Base-by-base conservation (phyloP, 2,329 filamentous ascomycete genomes). In the Pyrenochaeta sp. region DNA sequence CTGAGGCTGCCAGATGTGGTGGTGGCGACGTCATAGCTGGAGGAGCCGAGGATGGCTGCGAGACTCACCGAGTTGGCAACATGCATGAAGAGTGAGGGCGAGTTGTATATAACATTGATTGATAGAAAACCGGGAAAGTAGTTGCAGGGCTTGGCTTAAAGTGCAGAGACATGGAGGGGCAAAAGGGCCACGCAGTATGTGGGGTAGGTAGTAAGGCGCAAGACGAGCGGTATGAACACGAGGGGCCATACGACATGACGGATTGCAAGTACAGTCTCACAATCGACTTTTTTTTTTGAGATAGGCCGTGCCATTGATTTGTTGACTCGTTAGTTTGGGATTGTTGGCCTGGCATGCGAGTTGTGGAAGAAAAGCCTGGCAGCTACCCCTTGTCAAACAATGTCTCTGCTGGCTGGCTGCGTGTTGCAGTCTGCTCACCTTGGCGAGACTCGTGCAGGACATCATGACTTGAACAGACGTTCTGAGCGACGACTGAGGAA, bases 1-100 rank as follows among this genome's bases (percentile, higher is more conserved):
- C 45, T 49, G 61, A 46, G 31, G 32, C 27, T 33, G 50, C 14
- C 12, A 31, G 44, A 43, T 23, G 36, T 41, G 33, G 21, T 41
- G 33, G 21, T 6, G 33, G 58, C 59, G 61, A 68, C 63, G 63
- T 66, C 65, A 66, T 63, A 48, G 36, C 41, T 57, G 45, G 46
- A 45, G 17, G 36, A 35, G 48, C 49, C 44, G 45, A 51, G 49
- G 55, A 33, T 63, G 54, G 54, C 43, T 56, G 42, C 46, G 35
- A 52, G 45, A 31, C 32, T 31, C 44, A 45, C 43, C 23, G 43
- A 44, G 43, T 44, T 41, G 60, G 54, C 49, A 32, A 31, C 35
- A 53, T 39, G 49, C 48, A 58, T 45, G 43, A 29, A 39, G 41
- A 39, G 33, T 41, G 51, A 32, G 48, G 23, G 23, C 30, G 40